Percentiles rank a stretch among this genome's conserved stretches.
Evolutionary conservation across 768 basidiomycete species (phyloP).

Genomic region (Neoboletus brunneissimus): DNA sequence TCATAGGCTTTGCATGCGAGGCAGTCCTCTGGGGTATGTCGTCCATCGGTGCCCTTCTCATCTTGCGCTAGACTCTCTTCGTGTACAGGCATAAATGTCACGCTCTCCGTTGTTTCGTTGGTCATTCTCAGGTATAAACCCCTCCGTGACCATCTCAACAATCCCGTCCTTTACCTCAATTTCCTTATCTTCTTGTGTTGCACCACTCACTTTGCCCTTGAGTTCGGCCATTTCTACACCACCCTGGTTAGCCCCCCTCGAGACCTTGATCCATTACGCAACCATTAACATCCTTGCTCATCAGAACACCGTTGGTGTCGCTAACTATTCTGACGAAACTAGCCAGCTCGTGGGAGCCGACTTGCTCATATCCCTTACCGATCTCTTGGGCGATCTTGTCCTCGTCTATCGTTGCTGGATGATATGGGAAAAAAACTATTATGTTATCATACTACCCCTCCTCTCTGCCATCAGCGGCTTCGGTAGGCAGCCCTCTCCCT

Average conservation of each 20-base stretch:
- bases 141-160: too few relatives aligned
- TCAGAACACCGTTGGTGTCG: slow-evolving; percentile 30
- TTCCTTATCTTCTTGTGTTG: slow-evolving; percentile 33
- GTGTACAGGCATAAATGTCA: too few relatives aligned
- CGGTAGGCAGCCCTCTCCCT: slow-evolving; percentile 23
- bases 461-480: slow-evolving; percentile 34
- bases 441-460: slow-evolving; percentile 34
- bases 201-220: slow-evolving; percentile 33
- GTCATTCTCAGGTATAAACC: too few relatives aligned
- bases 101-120: too few relatives aligned
- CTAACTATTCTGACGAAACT: slow-evolving; percentile 31
- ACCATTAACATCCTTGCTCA: neutral
- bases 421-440: slow-evolving; percentile 37
- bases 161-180: slow-evolving; percentile 14
- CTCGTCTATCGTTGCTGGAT: slow-evolving; percentile 44
- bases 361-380: slow-evolving; percentile 35
- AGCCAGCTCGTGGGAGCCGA: slow-evolving; percentile 32
- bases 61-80: too few relatives aligned
- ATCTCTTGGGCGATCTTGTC: slow-evolving; percentile 35
- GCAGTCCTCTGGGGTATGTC: too few relatives aligned
- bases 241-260: slow-evolving; percentile 28
- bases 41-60: too few relatives aligned
- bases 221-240: slow-evolving; percentile 36
- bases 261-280: neutral
- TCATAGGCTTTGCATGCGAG: too few relatives aligned